Base-by-base conservation (phyloP, 305 asterid genomes). In the Andrographis paniculata region DNA sequence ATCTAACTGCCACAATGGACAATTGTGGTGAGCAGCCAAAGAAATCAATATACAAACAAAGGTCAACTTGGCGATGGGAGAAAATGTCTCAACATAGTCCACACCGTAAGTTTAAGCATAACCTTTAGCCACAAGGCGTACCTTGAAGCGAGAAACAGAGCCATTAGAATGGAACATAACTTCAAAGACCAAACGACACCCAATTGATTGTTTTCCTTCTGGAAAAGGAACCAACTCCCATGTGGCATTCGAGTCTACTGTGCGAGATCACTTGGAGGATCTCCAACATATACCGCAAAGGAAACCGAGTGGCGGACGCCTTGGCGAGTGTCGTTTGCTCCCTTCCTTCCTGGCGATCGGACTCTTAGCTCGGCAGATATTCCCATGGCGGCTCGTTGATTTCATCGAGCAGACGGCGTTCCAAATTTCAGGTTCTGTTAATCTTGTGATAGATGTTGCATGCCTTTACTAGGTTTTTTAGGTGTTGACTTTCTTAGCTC, bases 151-250 rank as follows among this genome's bases (percentile, higher is more conserved):
- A 4, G 13, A 12, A 45, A 46, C 8, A 1, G 22, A 14, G 1
- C 21, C 38, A 27, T 24, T 8, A n/a, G 38, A 17, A 27, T 27
- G 28, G 0, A 9, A 3, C 4, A 23, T 46, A 0, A 46, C 52
- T 6, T 10, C 16, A 27, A 24, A 46, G 14, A 46, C 52, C 14
- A 21, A 15, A 21, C 16, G 24, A 10, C 9, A 46, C 11, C 52
- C 22, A 14, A 46, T 16, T 22, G 6, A 1, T 4, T 4, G 6
- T 38, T 46, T 46, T 4, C 22, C 14, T 7, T 0, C 9, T 17
- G 38, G 52, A 9, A 46, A n/a, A 24, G 38, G n/a, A 0, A 46
- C 50, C 2, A 45, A 31, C 0, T 24, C 36, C 50, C 50, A 23
- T 14, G 50, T 45, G 24, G 20, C 20, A 0, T 12, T 21, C 6